Conservation (phyloP, 768 basidiomycete genomes). For the Russula sp. region DNA sequence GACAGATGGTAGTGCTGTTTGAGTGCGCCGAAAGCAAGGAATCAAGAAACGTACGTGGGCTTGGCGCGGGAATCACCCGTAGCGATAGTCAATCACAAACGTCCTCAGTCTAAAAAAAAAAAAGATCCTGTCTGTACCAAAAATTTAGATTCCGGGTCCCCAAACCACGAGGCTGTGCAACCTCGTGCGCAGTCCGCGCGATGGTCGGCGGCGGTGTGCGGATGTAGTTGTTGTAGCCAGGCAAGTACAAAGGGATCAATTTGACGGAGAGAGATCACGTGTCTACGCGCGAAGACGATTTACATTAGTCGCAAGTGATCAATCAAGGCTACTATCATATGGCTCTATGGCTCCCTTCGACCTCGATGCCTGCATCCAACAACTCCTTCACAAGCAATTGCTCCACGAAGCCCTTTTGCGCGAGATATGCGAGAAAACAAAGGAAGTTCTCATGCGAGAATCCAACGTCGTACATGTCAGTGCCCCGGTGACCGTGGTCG, state of each 20-base stretch:
- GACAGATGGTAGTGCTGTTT: background rate
- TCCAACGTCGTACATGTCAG: conserved; percentile 97
- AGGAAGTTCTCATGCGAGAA: conserved; percentile 98
- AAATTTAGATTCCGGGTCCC: background rate
- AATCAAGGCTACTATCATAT: conserved; percentile 5
- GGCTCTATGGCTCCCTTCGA: conserved; percentile 61
- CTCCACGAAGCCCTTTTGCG: conserved; percentile 90
- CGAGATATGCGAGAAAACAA: conserved; percentile 99
- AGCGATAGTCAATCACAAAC: background rate
- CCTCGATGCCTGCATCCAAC: conserved; percentile 92
- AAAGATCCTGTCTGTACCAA: background rate
- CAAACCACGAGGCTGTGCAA: no score
- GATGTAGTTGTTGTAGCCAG: no score
- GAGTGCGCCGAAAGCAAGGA: background rate
- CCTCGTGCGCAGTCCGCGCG: background rate
- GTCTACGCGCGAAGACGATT: background rate
- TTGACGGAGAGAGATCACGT: background rate
- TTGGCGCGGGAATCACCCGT: background rate
- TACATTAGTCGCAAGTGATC: background rate
- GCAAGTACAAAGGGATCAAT: no score
- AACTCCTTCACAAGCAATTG: conserved; percentile 85
- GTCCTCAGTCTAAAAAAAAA: background rate
- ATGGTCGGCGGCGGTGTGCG: background rate
- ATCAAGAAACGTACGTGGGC: background rate
- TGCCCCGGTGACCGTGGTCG: conserved; percentile 96